phyloP scores from a whole-genome alignment of 2,329 filamentous ascomycete species.

The Paecilomyces fulvus region DNA sequence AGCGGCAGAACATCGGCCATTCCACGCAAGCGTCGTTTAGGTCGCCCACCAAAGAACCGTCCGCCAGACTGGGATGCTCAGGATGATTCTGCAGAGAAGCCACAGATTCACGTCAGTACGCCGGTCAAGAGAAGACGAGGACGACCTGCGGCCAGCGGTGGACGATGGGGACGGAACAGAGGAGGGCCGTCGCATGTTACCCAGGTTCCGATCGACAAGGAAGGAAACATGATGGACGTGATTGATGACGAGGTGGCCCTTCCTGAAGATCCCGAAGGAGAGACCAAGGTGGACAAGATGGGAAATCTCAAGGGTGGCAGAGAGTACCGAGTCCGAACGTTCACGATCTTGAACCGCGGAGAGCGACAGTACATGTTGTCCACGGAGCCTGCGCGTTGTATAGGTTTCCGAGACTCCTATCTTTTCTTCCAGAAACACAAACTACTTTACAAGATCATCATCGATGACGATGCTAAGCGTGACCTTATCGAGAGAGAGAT shows the following conservation, averaged over 20 bases:
- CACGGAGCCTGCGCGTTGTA: constrained; percentile 91
- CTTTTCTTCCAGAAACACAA: constrained; percentile 98
- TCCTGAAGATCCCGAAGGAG: constrained; percentile 78
- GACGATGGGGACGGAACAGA: constrained; percentile 65
- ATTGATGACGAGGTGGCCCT: constrained; percentile 85
- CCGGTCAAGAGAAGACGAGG: constrained; percentile 53
- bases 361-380: constrained; percentile 95
- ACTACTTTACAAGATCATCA: constrained; percentile 94
- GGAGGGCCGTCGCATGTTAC: constrained; percentile 67
- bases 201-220: constrained; percentile 82
- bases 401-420: constrained; percentile 95
- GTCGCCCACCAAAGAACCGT: constrained; percentile 75
- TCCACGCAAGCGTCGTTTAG: constrained; percentile 64
- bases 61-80: constrained; percentile 66
- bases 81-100: constrained; percentile 41
- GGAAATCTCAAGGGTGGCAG: constrained; percentile 74
- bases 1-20: constrained; percentile 48
- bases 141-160: constrained; percentile 45
- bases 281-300: constrained; percentile 85
- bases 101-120: constrained; percentile 37
- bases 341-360: constrained; percentile 77
- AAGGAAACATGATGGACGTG: constrained; percentile 85
- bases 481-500: constrained; percentile 93
- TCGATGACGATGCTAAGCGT: constrained; percentile 93
- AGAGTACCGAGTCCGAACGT: constrained; percentile 92